phyloP scores from a whole-genome alignment of 495 filamentous ascomycete genomes.

The Evernia prunastri region DNA sequence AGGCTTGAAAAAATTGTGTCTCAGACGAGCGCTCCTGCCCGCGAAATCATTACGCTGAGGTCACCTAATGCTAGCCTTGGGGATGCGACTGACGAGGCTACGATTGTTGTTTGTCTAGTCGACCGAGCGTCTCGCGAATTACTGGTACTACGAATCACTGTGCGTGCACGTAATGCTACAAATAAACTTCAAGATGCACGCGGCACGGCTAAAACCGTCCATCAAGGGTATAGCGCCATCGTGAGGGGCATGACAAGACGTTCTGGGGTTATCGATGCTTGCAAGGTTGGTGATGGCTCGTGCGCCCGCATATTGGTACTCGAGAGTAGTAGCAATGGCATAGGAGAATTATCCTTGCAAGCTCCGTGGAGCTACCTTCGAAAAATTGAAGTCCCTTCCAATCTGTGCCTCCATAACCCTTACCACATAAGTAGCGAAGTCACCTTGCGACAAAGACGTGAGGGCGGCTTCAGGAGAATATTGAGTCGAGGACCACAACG shows the following conservation, averaged over 20 bases:
- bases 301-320: constrained; percentile 64
- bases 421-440: constrained; percentile 35
- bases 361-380: constrained; percentile 65
- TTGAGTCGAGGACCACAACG: constrained; percentile 44
- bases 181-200: neutral
- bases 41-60: constrained; percentile 59
- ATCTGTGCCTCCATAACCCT: constrained; percentile 42
- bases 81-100: constrained; percentile 11
- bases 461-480: constrained; percentile 48
- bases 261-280: constrained; percentile 63
- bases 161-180: neutral
- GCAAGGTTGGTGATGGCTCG: constrained; percentile 62
- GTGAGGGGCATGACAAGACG: constrained; percentile 33
- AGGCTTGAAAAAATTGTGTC: constrained; percentile 51
- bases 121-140: constrained; percentile 13
- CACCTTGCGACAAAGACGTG: constrained; percentile 35
- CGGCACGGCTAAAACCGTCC: neutral
- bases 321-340: constrained; percentile 54
- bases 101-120: constrained; percentile 22
- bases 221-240: constrained; percentile 2
- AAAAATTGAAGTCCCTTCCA: constrained; percentile 47
- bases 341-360: constrained; percentile 61
- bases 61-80: constrained; percentile 42
- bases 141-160: constrained; percentile 6
- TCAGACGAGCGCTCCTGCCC: constrained; percentile 38